Evolutionary conservation across 306 rosid genomes (phyloP).

Genomic region (Medicago lupulina): DNA sequence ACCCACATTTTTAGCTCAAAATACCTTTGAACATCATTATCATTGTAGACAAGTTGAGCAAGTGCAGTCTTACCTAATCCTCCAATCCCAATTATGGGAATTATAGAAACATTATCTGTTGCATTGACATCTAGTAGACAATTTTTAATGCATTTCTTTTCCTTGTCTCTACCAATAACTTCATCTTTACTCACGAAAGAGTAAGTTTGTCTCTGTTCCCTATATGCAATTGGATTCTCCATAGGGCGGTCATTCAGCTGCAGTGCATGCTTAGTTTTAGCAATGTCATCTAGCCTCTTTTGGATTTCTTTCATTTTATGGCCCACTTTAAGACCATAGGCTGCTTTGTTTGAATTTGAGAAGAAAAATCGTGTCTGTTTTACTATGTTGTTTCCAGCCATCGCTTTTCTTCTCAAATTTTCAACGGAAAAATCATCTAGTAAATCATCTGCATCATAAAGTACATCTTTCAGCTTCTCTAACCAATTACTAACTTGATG

Average conservation of each 20-base stretch:
- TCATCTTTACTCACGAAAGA: constrained; percentile 44
- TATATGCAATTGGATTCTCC: background rate
- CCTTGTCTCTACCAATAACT: constrained; percentile 45
- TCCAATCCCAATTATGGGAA: constrained; percentile 51
- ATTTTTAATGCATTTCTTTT: constrained; percentile 8
- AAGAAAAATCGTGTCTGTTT: constrained; percentile 25
- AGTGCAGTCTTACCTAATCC: constrained; percentile 59
- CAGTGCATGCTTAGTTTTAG: constrained; percentile 20
- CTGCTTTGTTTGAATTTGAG: constrained; percentile 34
- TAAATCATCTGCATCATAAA: constrained; percentile 53
- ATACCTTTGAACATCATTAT: background rate
- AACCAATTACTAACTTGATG: constrained; percentile 41
- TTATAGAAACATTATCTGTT: constrained; percentile 33
- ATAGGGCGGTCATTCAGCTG: constrained; percentile 2
- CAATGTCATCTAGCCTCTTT: constrained; percentile 43
- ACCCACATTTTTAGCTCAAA: constrained; percentile 51
- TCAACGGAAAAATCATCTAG: constrained; percentile 39
- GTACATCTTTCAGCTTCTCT: constrained; percentile 41
- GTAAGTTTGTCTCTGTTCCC: constrained; percentile 43
- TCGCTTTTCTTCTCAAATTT: constrained; percentile 29
- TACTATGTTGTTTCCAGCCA: background rate
- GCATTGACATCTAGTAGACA: constrained; percentile 7
- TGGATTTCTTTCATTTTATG: constrained; percentile 38
- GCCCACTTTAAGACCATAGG: constrained; percentile 31
- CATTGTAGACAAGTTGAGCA: constrained; percentile 47